Evolutionary conservation across 352 stramenopile species (phyloP).

Genomic region (Phytophthora megakarya): DNA sequence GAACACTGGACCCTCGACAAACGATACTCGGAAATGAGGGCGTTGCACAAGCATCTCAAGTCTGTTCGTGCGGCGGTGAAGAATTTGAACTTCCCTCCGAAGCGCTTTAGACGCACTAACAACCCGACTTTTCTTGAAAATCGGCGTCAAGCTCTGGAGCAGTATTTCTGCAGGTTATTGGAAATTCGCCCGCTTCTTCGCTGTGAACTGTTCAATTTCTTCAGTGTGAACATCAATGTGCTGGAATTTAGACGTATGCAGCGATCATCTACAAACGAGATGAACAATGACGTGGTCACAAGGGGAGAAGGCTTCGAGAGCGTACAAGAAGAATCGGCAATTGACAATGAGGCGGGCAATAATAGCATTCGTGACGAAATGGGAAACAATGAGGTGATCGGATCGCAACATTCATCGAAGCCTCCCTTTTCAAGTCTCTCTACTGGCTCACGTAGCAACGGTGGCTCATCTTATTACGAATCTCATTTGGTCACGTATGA

Average conservation of each 20-base stretch:
- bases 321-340: too few relatives aligned
- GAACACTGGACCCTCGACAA: neutral
- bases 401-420: too few relatives aligned
- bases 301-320: too few relatives aligned
- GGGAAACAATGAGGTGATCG: too few relatives aligned
- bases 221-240: neutral
- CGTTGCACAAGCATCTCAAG: neutral
- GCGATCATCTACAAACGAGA: neutral
- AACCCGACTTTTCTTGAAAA: neutral
- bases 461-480: neutral
- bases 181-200: neutral
- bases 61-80: neutral
- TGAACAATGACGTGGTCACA: neutral
- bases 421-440: too few relatives aligned
- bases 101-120: neutral
- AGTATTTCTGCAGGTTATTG: neutral
- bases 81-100: neutral
- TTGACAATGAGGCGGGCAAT: too few relatives aligned
- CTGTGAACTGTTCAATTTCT: slow-evolving; percentile 1
- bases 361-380: too few relatives aligned
- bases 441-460: neutral
- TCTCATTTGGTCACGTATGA: neutral
- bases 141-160: neutral
- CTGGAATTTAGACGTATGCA: neutral
- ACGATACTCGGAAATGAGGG: neutral